Evolutionary conservation across 2,329 filamentous ascomycete species (phyloP).

Genomic region (Ceratocystis cubensis): DNA sequence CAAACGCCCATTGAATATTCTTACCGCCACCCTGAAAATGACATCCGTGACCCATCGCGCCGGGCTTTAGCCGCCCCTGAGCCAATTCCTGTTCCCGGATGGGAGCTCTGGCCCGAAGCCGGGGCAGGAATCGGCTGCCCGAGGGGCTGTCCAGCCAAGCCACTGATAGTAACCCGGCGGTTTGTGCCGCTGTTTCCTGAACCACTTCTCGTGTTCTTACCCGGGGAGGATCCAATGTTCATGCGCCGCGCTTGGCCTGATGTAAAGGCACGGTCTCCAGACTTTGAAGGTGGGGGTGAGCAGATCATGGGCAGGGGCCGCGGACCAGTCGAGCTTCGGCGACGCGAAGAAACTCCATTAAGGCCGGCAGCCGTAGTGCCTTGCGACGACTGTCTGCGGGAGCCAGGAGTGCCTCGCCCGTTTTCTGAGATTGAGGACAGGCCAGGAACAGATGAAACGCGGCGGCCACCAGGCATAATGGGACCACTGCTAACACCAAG

Average conservation of each 20-base stretch:
- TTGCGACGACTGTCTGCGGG: neutral
- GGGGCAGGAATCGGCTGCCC: neutral
- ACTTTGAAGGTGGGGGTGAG: slow-evolving; percentile 33
- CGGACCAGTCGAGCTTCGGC: slow-evolving; percentile 40
- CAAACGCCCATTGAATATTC: neutral
- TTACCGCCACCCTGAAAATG: slow-evolving; percentile 3
- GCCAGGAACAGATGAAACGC: slow-evolving; percentile 30
- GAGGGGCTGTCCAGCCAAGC: slow-evolving; percentile 23
- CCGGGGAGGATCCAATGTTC: slow-evolving; percentile 35
- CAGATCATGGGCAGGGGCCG: slow-evolving; percentile 42
- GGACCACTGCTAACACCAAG: neutral
- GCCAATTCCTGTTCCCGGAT: neutral
- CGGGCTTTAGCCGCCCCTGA: neutral
- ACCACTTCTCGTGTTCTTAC: slow-evolving; percentile 30
- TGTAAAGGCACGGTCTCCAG: slow-evolving; percentile 32
- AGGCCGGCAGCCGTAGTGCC: slow-evolving; percentile 4
- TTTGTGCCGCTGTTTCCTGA: slow-evolving; percentile 23
- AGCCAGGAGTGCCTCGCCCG: slow-evolving; percentile 28
- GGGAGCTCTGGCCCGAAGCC: neutral
- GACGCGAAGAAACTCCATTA: slow-evolving; percentile 33
- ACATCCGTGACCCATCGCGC: slow-evolving; percentile 6
- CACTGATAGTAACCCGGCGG: slow-evolving; percentile 31
- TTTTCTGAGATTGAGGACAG: slow-evolving; percentile 39
- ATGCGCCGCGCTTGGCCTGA: slow-evolving; percentile 45
- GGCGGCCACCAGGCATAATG: slow-evolving; percentile 8